A percentile compares a stretch with the other conserved stretches of the same genome.
Conservation (phyloP, 371 early-diverging fungal species). For the Lichtheimia ramosa region DNA sequence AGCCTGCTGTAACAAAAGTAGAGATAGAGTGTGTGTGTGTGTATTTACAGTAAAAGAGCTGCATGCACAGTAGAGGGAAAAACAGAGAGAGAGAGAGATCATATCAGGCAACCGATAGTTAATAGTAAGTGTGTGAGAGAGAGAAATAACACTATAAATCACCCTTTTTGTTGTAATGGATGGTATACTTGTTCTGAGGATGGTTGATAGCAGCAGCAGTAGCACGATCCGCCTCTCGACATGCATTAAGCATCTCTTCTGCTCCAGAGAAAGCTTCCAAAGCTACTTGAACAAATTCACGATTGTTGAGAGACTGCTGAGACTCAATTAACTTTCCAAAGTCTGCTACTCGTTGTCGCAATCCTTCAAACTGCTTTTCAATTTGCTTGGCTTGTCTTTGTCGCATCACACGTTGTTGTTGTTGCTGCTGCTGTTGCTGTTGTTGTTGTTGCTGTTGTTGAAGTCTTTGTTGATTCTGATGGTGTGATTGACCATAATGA, state of each 20-base stretch:
- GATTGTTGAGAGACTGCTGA: constrained; percentile 33
- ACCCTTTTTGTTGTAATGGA: constrained; percentile 28
- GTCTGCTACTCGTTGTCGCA: constrained; percentile 31
- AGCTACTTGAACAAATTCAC: constrained; percentile 38
- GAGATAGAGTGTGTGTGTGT: background rate
- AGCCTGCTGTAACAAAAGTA: too few species aligned
- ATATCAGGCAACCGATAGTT: background rate
- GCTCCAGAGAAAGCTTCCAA: constrained; percentile 38
- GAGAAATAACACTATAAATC: constrained; percentile 1
- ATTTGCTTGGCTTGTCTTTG: constrained; percentile 32
- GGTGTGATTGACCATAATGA: constrained; percentile 4
- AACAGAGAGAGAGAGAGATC: background rate
- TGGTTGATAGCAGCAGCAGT: constrained; percentile 3
- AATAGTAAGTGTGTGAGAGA: background rate
- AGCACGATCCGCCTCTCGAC: constrained; percentile 21
- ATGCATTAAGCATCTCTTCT: constrained; percentile 42
- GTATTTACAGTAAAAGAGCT: background rate
- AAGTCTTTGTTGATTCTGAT: constrained; percentile 11
- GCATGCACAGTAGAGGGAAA: background rate
- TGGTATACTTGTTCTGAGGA: constrained; percentile 38
- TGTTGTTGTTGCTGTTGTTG: constrained; percentile 15
- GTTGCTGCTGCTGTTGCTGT: constrained; percentile 16
- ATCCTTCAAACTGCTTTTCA: constrained; percentile 33
- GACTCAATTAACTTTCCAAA: constrained; percentile 35
- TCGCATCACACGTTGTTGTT: constrained; percentile 17